These are phyloP conservation scores for Phlyctochytrium planicorne DNA, from an alignment of 192 early-diverging fungal species.

Conservation along the genomic window DNA sequence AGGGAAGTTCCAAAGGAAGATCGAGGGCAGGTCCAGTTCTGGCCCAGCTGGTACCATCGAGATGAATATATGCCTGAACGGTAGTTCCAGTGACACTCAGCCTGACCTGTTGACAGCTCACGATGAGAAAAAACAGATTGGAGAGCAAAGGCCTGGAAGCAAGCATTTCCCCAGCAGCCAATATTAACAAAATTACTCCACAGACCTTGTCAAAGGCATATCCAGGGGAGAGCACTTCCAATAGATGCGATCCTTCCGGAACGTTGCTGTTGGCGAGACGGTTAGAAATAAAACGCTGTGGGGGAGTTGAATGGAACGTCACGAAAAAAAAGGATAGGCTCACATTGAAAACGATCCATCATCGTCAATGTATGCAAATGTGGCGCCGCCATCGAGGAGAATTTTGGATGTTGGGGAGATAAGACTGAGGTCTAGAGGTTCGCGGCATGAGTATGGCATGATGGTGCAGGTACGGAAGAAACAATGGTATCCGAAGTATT, in stretches of 20 bases:
- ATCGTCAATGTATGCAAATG: conserved; percentile 30
- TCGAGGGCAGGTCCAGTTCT: conserved; percentile 20
- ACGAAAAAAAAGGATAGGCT: no score
- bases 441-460: no score
- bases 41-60: conserved; percentile 27
- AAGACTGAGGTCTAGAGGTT: conserved; percentile 24
- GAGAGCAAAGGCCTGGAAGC: conserved; percentile 18
- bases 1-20: conserved; percentile 22
- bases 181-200: conserved; percentile 5
- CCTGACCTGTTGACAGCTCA: conserved; percentile 26
- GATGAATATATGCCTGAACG: conserved; percentile 22
- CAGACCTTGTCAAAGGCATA: conserved; percentile 37
- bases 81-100: conserved; percentile 11
- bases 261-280: no score
- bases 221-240: conserved; percentile 30
- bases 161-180: conserved; percentile 19
- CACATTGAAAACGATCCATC: conserved; percentile 43
- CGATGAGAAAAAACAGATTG: conserved; percentile 4
- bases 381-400: conserved; percentile 32
- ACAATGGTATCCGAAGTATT: no score
- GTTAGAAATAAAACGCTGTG: no score
- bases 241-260: conserved; percentile 38
- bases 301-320: no score
- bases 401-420: conserved; percentile 25
- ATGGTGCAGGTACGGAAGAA: no score